Conservation (phyloP, 2,329 filamentous ascomycete genomes). For the Diaporthe longicolla region DNA sequence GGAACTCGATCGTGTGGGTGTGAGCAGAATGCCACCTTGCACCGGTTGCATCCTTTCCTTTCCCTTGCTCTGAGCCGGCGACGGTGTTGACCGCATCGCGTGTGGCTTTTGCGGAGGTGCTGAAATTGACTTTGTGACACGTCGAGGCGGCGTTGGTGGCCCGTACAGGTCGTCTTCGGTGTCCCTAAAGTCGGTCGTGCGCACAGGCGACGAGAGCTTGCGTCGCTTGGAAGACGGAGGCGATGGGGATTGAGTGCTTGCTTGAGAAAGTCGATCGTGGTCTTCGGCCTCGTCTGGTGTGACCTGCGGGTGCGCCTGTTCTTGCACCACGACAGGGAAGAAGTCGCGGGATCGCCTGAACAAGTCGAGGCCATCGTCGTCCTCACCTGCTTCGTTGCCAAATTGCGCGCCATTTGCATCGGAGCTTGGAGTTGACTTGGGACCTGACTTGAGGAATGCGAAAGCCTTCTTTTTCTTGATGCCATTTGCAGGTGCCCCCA, state of each 20-base stretch:
- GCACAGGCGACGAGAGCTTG: constrained; percentile 34
- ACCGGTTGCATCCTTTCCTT: constrained; percentile 43
- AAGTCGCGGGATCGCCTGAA: constrained; percentile 67
- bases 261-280: constrained; percentile 9
- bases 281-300: constrained; percentile 33
- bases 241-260: constrained; percentile 3
- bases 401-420: background rate
- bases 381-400: constrained; percentile 34
- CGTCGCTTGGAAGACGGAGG: constrained; percentile 38
- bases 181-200: background rate
- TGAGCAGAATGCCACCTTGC: constrained; percentile 30
- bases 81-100: constrained; percentile 20
- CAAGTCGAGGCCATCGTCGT: constrained; percentile 58
- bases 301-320: constrained; percentile 42
- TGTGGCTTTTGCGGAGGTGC: background rate
- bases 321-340: constrained; percentile 55
- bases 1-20: constrained; percentile 35
- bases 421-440: background rate
- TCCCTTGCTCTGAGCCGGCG: constrained; percentile 2
- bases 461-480: constrained; percentile 46
- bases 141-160: constrained; percentile 38
- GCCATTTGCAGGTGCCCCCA: constrained; percentile 28
- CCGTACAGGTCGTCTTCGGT: constrained; percentile 39
- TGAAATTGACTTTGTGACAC: constrained; percentile 1
- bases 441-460: constrained; percentile 46